These are phyloP conservation scores for Cystobasidium slooffiae DNA, from an alignment of 1,284 basidiomycete species.

Conservation along the genomic window DNA sequence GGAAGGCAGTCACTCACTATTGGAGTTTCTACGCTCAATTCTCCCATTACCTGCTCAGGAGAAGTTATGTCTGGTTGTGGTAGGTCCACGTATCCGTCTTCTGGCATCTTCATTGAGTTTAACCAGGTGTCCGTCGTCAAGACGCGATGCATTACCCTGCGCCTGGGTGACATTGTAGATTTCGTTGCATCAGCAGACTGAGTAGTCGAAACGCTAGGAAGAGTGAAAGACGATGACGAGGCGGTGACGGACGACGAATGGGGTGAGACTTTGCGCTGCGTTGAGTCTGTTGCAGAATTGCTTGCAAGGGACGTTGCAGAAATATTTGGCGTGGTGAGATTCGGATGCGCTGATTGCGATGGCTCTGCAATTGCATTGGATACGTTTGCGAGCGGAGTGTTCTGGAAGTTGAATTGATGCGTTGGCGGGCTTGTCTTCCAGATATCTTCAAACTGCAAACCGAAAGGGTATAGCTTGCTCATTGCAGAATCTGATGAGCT, in stretches of 20 bases:
- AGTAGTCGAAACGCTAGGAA: background rate
- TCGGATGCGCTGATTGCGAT: background rate
- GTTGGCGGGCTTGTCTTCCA: background rate
- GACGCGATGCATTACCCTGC: background rate
- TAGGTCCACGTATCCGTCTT: background rate
- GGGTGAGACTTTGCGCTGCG: no score
- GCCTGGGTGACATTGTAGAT: background rate
- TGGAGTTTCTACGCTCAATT: conserved; percentile 8
- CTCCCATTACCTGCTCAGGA: conserved; percentile 28
- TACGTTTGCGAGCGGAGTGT: background rate
- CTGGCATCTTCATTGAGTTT: background rate
- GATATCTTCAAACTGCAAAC: conserved; percentile 12
- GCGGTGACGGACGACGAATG: background rate
- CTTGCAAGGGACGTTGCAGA: no score
- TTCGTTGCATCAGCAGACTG: background rate
- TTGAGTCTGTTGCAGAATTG: no score
- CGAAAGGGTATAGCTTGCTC: conserved; percentile 12
- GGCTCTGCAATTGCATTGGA: background rate
- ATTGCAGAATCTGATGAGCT: background rate
- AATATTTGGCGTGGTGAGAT: no score
- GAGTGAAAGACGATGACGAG: no score
- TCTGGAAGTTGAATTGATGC: background rate
- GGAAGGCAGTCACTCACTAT: background rate
- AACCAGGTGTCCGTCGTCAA: conserved; percentile 13
- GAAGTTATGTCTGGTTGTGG: conserved; percentile 17